Evolutionary conservation across 2,329 filamentous ascomycete species (phyloP), one percentile per base, ranked within the genome.

Genomic region (Cryphonectria japonica): DNA sequence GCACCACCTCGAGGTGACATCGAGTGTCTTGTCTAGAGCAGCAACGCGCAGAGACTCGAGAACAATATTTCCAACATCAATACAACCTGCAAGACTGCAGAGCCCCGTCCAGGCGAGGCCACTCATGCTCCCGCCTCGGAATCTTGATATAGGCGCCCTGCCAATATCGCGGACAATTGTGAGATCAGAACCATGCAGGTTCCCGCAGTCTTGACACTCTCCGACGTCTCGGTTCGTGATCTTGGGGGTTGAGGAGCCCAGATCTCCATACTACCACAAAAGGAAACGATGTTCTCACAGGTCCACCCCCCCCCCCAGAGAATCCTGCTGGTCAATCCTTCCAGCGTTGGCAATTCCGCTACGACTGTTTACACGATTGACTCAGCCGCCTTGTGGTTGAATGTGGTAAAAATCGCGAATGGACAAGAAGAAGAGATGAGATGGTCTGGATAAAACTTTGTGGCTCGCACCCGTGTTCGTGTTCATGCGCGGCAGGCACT

Each of bases 201-300:
- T 62, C 59, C 66, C 66, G 59, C 66, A 54, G 41, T 32, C 41
- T 68, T 62, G 66, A 68, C 37, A 68, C 66, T 68, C 66, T 61
- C 57, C 66, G 57, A 52, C 57, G 66, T 68, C 66, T 68, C 66
- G 66, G 39, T 34, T 39, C 54, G 59, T 41, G 32, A 39, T 26
- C 26, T 62, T 50, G 39, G 37, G 16, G 39, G 14, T n/a, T 41
- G 57, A 32, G 8, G 32, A 39, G 37, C 4, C 26, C 19, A 34
- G n/a, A 68, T 19, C 26, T 60, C 26, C 62, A 37, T 14, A 37
- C 32, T 52, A 29, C 46, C 32, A 29, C 59, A 39, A 39, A 2
- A 26, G 16, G 34, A n/a, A 61, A 19, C 32, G 59, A 37, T 39
- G 59, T 11, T 34, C 32, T 61, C 46, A 37, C 19, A 19, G 29